Percentiles rank a stretch among this genome's conserved stretches.
Evolutionary conservation across 805 yeast species (phyloP).

Genomic region (Hanseniaspora pseudoguilliermondii): DNA sequence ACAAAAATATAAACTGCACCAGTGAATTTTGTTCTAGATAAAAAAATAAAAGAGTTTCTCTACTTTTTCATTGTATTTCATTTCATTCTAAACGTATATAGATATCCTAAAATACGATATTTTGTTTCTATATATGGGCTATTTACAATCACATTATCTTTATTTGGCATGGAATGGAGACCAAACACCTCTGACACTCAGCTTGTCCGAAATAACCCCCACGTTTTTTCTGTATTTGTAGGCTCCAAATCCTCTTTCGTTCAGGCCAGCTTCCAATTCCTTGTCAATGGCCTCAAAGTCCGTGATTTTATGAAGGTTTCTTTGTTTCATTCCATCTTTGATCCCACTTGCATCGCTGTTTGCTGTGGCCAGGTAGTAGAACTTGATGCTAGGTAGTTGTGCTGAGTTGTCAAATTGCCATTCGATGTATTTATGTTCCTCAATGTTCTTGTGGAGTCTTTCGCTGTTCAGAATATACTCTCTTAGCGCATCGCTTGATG

Average conservation of each 20-base stretch:
- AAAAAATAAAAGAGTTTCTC: too few relatives aligned
- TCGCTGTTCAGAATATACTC: slow-evolving; percentile 42
- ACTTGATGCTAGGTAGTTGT: slow-evolving; percentile 57
- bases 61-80: too few relatives aligned
- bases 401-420: slow-evolving; percentile 68
- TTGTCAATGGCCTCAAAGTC: slow-evolving; percentile 52
- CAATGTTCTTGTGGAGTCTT: slow-evolving; percentile 44
- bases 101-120: too few relatives aligned
- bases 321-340: slow-evolving; percentile 50
- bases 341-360: slow-evolving; percentile 54
- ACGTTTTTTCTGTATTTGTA: slow-evolving; percentile 8
- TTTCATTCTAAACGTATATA: too few relatives aligned
- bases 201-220: slow-evolving; percentile 59
- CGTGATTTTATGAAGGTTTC: slow-evolving; percentile 56
- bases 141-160: slow-evolving; percentile 22
- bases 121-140: neutral
- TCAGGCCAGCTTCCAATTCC: slow-evolving; percentile 52
- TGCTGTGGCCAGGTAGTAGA: slow-evolving; percentile 38
- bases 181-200: slow-evolving; percentile 92
- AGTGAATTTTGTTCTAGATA: too few relatives aligned
- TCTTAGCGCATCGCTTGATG: slow-evolving; percentile 76
- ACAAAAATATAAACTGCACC: too few relatives aligned
- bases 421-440: slow-evolving; percentile 49
- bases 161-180: slow-evolving; percentile 68
- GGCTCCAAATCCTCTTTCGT: slow-evolving; percentile 21